These are phyloP conservation scores for Cardamine occulta DNA, from an alignment of 345 rosid genomes.

Conservation along the genomic window DNA sequence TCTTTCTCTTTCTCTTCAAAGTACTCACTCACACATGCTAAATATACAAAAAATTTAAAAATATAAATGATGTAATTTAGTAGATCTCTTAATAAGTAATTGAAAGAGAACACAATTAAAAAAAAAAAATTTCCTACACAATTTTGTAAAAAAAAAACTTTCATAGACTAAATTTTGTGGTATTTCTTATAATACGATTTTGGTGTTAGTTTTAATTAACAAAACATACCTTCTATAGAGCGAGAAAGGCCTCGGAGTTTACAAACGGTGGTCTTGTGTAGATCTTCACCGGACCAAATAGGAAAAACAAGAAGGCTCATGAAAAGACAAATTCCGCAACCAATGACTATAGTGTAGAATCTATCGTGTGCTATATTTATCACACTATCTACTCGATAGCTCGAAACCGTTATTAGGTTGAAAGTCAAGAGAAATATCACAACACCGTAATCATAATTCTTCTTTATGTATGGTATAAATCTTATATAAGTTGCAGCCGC, in stretches of 20 bases:
- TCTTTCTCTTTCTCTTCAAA: constrained; percentile 54
- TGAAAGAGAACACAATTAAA: background rate
- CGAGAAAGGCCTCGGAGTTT: constrained; percentile 80
- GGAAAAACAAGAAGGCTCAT: constrained; percentile 76
- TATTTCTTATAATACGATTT: background rate
- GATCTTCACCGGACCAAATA: constrained; percentile 88
- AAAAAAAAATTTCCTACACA: background rate
- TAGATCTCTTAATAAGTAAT: background rate
- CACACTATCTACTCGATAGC: constrained; percentile 67
- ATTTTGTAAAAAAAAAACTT: background rate
- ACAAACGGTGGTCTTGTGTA: constrained; percentile 65
- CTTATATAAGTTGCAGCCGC: constrained; percentile 71
- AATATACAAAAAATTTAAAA: constrained; percentile 6
- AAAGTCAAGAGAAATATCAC: constrained; percentile 88
- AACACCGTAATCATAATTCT: constrained; percentile 85
- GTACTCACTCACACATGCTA: constrained; percentile 75
- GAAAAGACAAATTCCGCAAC: constrained; percentile 79
- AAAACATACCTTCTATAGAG: constrained; percentile 64
- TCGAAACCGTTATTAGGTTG: constrained; percentile 78
- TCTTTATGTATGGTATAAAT: constrained; percentile 82
- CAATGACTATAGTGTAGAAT: constrained; percentile 68
- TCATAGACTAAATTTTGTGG: background rate
- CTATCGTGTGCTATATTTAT: constrained; percentile 68
- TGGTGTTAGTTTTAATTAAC: background rate
- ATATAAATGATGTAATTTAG: background rate